Conservation (phyloP, 305 asterid genomes). For the Vinca major region DNA sequence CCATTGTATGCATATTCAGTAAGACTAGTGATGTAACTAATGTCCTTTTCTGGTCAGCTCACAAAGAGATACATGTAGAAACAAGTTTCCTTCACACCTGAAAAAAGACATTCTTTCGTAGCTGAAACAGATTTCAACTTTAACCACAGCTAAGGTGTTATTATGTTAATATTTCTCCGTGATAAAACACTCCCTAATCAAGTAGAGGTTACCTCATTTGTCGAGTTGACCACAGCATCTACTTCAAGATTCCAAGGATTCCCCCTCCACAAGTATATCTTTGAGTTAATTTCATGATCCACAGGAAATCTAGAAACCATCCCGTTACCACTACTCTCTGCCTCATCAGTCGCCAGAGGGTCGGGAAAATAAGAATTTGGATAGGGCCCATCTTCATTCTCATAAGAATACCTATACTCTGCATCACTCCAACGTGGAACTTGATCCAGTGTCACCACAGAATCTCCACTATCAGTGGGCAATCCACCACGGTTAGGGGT, state of each 20-base stretch:
- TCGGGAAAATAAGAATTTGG: slow-evolving; percentile 56
- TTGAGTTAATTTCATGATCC: slow-evolving; percentile 62
- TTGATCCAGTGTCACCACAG: slow-evolving; percentile 72
- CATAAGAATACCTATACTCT: slow-evolving; percentile 54
- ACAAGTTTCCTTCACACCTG: neutral
- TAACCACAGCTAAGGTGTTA: neutral
- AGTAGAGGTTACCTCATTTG: slow-evolving; percentile 63
- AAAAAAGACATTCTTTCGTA: neutral
- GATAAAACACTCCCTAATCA: neutral
- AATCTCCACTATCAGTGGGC: slow-evolving; percentile 54
- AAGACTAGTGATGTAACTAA: neutral
- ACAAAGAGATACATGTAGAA: neutral
- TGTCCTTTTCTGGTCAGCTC: neutral
- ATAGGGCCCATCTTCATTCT: slow-evolving; percentile 48
- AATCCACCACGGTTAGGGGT: slow-evolving; percentile 53
- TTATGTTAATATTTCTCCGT: neutral
- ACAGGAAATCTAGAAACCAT: slow-evolving; percentile 63
- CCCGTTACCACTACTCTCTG: slow-evolving; percentile 55
- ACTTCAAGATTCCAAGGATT: slow-evolving; percentile 89
- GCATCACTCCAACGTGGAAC: slow-evolving; percentile 76
- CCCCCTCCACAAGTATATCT: slow-evolving; percentile 90
- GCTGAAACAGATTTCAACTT: neutral
- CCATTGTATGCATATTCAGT: neutral
- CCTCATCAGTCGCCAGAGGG: slow-evolving; percentile 62
- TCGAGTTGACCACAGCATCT: slow-evolving; percentile 88